Evolutionary conservation across 2,329 filamentous ascomycete species (phyloP).

Genomic region (Venturia nashicola): DNA sequence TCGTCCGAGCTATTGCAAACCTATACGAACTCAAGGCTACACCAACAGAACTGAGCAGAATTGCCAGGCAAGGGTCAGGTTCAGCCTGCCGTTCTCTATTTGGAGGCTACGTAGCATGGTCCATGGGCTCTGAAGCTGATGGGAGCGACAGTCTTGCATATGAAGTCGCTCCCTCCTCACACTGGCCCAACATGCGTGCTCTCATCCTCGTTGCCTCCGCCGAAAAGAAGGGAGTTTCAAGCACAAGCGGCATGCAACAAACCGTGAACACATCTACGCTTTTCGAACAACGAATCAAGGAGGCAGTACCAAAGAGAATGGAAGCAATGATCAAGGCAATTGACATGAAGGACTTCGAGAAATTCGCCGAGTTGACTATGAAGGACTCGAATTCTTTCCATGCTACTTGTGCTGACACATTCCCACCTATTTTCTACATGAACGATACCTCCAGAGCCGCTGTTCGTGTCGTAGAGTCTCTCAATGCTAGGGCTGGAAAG

Average conservation of each 20-base stretch:
- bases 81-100: slow-evolving; percentile 90
- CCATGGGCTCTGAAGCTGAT: slow-evolving; percentile 62
- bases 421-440: slow-evolving; percentile 97
- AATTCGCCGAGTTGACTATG: slow-evolving; percentile 88
- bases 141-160: slow-evolving; percentile 81
- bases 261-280: slow-evolving; percentile 86
- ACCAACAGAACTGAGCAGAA: slow-evolving; percentile 71
- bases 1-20: slow-evolving; percentile 77
- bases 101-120: slow-evolving; percentile 93
- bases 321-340: slow-evolving; percentile 73
- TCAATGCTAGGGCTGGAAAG: slow-evolving; percentile 70
- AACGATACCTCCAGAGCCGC: slow-evolving; percentile 86
- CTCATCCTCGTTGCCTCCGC: slow-evolving; percentile 83
- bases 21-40: slow-evolving; percentile 76
- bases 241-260: slow-evolving; percentile 91
- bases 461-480: slow-evolving; percentile 75
- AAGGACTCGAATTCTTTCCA: slow-evolving; percentile 96
- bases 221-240: slow-evolving; percentile 90
- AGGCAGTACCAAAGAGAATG: slow-evolving; percentile 77
- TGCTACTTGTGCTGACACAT: slow-evolving; percentile 85
- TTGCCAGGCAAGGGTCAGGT: slow-evolving; percentile 87
- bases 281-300: slow-evolving; percentile 62
- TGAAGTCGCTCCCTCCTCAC: slow-evolving; percentile 72
- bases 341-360: slow-evolving; percentile 63
- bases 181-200: slow-evolving; percentile 94